A percentile compares a stretch with the other conserved stretches of the same genome.
These are phyloP conservation scores for Metschnikowia drakensbergensis DNA, from an alignment of 805 yeast species.

Conservation along the genomic window DNA sequence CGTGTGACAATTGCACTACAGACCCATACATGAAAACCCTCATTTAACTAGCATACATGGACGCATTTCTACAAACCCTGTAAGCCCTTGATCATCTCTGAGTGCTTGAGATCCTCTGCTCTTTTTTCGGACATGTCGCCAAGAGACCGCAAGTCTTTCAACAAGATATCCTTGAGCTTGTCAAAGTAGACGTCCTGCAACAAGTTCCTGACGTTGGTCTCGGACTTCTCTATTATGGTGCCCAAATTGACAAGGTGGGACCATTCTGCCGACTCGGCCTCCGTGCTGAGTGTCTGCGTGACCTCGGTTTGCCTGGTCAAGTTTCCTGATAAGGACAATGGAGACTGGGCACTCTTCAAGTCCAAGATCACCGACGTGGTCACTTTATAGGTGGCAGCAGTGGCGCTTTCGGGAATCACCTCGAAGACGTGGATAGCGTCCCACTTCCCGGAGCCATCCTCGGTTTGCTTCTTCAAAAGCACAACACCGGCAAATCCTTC, in stretches of 20 bases:
- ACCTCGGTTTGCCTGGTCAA: slow-evolving; percentile 80
- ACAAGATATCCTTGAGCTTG: slow-evolving; percentile 81
- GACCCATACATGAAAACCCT: not conserved
- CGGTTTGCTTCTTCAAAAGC: slow-evolving; percentile 68
- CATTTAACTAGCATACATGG: not conserved
- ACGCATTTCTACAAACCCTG: slow-evolving; percentile 25
- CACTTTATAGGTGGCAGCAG: slow-evolving; percentile 54
- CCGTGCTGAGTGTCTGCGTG: slow-evolving; percentile 38
- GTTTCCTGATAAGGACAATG: slow-evolving; percentile 66
- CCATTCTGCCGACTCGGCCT: slow-evolving; percentile 41
- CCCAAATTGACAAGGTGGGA: slow-evolving; percentile 88
- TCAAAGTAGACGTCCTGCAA: slow-evolving; percentile 94
- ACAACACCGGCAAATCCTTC: slow-evolving; percentile 88
- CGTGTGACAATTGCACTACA: not conserved
- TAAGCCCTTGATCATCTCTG: slow-evolving; percentile 38
- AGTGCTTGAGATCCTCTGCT: slow-evolving; percentile 30
- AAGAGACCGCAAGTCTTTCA: slow-evolving; percentile 40
- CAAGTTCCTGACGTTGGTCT: slow-evolving; percentile 78
- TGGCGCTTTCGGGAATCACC: slow-evolving; percentile 42
- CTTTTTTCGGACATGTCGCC: slow-evolving; percentile 33
- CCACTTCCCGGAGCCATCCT: slow-evolving; percentile 62
- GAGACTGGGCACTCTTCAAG: slow-evolving; percentile 26
- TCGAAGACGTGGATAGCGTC: slow-evolving; percentile 93
- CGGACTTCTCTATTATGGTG: slow-evolving; percentile 79
- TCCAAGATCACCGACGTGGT: slow-evolving; percentile 88